Conservation (phyloP, 2,329 filamentous ascomycete species). For the Pseudogymnoascus sp. region DNA sequence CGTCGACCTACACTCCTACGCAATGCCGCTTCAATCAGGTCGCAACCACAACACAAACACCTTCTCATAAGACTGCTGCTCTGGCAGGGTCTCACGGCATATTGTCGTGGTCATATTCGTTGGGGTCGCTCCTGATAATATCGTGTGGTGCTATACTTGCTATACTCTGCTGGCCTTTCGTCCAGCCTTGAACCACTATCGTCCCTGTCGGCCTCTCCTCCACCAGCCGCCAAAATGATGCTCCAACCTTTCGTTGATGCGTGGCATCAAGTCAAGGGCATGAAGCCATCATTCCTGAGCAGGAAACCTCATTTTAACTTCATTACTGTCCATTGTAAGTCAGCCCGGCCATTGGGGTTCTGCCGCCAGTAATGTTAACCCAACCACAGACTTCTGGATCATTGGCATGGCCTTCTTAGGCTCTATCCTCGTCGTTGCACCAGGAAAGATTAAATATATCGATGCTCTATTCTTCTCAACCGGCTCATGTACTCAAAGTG, state of each 20-base stretch:
- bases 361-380: slow-evolving; percentile 10
- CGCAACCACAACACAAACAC: not conserved
- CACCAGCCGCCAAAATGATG: not conserved
- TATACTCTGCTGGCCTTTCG: not conserved
- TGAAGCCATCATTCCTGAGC: slow-evolving; percentile 50
- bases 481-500: slow-evolving; percentile 83
- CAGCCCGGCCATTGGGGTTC: not conserved
- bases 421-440: slow-evolving; percentile 67
- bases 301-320: slow-evolving; percentile 69
- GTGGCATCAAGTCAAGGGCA: slow-evolving; percentile 38
- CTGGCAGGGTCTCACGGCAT: not conserved
- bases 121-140: not conserved
- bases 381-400: slow-evolving; percentile 63
- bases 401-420: slow-evolving; percentile 63
- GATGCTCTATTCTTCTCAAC: slow-evolving; percentile 85
- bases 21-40: not conserved
- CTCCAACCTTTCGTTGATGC: slow-evolving; percentile 15
- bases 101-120: not conserved
- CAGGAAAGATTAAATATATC: slow-evolving; percentile 61
- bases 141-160: not conserved
- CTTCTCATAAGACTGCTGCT: not conserved
- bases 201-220: not conserved
- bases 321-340: slow-evolving; percentile 69
- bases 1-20: not conserved
- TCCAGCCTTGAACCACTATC: not conserved